These are phyloP conservation scores for Ceratocystis smalleyi DNA, from an alignment of 2,329 filamentous ascomycete genomes.

Conservation along the genomic window DNA sequence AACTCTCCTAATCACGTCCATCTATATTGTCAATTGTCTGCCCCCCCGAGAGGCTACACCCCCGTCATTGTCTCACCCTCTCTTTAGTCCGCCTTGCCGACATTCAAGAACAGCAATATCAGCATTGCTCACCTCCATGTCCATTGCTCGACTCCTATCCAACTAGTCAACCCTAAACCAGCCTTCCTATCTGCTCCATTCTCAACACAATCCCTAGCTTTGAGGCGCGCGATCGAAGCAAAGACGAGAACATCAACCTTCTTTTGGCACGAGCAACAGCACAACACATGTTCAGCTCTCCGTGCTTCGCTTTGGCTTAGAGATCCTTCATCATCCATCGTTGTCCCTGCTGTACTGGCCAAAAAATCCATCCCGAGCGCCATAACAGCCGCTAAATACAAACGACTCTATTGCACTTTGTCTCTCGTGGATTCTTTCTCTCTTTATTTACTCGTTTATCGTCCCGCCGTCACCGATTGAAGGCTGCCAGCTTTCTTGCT, in stretches of 20 bases:
- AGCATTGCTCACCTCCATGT: neutral
- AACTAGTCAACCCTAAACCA: too few relatives aligned
- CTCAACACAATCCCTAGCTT: neutral
- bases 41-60: neutral
- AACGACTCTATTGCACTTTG: neutral
- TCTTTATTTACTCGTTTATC: neutral
- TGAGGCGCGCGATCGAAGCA: neutral
- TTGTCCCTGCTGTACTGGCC: neutral
- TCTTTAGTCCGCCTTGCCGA: neutral
- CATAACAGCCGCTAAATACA: neutral
- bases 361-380: neutral
- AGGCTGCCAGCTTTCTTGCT: neutral
- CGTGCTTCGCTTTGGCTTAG: neutral
- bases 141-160: too few relatives aligned
- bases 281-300: too few relatives aligned
- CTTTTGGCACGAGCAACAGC: too few relatives aligned
- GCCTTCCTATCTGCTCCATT: neutral
- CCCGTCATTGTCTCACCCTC: neutral
- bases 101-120: neutral
- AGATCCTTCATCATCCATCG: neutral
- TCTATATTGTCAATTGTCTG: neutral
- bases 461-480: neutral
- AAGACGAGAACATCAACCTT: too few relatives aligned
- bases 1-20: neutral
- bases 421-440: slow-evolving; percentile 1